Evolutionary conservation across 2,329 filamentous ascomycete genomes (phyloP).

Genomic region (Apiospora koreana): DNA sequence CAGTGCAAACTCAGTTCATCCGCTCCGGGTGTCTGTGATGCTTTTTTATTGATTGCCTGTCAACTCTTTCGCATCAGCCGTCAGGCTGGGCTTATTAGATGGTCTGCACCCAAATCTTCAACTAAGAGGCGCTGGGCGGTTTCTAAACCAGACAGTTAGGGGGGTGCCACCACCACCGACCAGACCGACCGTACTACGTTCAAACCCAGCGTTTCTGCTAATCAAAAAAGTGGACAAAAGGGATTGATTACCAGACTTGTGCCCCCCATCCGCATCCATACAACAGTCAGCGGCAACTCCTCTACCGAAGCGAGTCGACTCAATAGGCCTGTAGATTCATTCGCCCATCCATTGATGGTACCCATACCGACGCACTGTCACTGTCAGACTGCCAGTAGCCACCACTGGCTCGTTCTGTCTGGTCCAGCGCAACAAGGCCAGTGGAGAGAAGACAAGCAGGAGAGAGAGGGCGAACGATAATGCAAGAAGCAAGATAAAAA

Average conservation of each 20-base stretch:
- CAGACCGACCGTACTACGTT: background rate
- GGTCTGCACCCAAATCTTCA: slow-evolving; percentile 7
- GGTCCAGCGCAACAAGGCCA: background rate
- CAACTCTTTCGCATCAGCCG: background rate
- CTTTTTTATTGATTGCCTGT: background rate
- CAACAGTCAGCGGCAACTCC: slow-evolving; percentile 2
- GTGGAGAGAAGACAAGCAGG: background rate
- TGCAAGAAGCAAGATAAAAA: background rate
- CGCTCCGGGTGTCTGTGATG: background rate
- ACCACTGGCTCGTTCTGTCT: slow-evolving; percentile 2
- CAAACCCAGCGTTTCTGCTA: slow-evolving; percentile 4
- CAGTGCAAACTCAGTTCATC: slow-evolving; percentile 6
- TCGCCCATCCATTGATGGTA: background rate
- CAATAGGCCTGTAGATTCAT: background rate
- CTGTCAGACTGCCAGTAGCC: background rate
- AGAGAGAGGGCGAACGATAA: background rate
- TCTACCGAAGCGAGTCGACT: background rate
- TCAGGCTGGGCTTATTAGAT: background rate
- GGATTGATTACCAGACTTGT: slow-evolving; percentile 3
- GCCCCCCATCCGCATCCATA: slow-evolving; percentile 6
- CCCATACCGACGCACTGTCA: slow-evolving; percentile 4
- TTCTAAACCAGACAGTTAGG: slow-evolving; percentile 5
- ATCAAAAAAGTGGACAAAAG: slow-evolving; percentile 9
- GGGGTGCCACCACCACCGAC: background rate
- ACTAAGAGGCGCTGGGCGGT: background rate